Conservation (phyloP, 805 yeast genomes). For the Schwanniomyces pseudopolymorphus region DNA sequence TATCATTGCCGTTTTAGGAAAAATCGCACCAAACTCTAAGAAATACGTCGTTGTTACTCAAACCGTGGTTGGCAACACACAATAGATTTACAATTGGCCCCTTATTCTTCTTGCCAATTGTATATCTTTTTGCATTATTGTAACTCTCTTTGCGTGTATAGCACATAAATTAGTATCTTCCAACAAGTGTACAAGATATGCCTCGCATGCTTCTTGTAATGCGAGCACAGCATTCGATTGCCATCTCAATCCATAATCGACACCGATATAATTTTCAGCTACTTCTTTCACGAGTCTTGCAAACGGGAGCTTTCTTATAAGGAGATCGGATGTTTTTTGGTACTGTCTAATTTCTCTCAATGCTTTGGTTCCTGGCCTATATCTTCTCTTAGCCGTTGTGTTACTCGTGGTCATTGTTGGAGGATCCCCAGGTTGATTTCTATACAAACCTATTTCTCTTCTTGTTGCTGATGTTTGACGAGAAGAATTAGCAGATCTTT, state of each 20-base stretch:
- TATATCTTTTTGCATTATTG: conserved; percentile 81
- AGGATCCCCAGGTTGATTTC: conserved; percentile 59
- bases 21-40: neutral
- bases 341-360: conserved; percentile 65
- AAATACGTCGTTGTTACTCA: neutral
- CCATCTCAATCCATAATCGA: conserved; percentile 66
- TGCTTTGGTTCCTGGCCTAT: conserved; percentile 66
- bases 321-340: conserved; percentile 65
- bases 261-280: conserved; percentile 57
- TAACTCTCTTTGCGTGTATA: conserved; percentile 77
- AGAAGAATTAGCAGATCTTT: conserved; percentile 2
- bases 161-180: conserved; percentile 81
- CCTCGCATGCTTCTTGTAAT: conserved; percentile 79
- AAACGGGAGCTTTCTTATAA: conserved; percentile 72
- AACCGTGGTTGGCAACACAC: neutral
- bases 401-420: conserved; percentile 21
- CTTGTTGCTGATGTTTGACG: conserved; percentile 10
- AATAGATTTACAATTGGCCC: conserved; percentile 36
- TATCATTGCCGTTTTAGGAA: conserved; percentile 10
- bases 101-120: conserved; percentile 77
- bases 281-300: conserved; percentile 75
- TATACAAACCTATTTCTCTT: conserved; percentile 35
- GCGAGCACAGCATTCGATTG: conserved; percentile 77
- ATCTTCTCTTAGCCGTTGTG: conserved; percentile 37
- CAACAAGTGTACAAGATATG: conserved; percentile 66